phyloP scores from a whole-genome alignment of 805 yeast species.

The Candida michaelii region DNA sequence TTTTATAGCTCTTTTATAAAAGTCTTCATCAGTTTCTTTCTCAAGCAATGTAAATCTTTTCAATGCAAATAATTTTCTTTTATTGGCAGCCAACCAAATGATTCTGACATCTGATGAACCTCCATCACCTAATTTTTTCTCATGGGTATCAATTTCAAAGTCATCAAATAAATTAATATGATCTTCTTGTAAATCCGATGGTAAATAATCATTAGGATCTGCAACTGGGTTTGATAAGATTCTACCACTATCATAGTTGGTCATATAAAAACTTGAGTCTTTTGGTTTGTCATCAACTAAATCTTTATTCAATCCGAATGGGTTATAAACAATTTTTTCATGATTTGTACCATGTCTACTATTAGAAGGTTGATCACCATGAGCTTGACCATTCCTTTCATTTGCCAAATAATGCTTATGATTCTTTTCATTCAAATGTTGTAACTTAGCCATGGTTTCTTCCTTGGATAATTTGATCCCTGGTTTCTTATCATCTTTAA shows the following conservation, averaged over 20 bases:
- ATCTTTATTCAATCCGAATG: constrained; percentile 54
- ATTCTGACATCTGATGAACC: constrained; percentile 66
- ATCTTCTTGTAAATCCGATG: constrained; percentile 50
- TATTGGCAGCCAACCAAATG: constrained; percentile 35
- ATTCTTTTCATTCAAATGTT: constrained; percentile 30
- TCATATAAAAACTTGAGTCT: constrained; percentile 27
- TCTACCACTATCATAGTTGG: constrained; percentile 44
- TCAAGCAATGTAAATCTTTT: constrained; percentile 61
- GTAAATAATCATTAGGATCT: constrained; percentile 65
- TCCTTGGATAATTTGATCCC: constrained; percentile 25
- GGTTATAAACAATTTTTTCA: constrained; percentile 59
- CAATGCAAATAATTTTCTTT: constrained; percentile 56
- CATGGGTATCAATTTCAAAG: constrained; percentile 45
- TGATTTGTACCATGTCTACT: constrained; percentile 16
- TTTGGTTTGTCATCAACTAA: constrained; percentile 25
- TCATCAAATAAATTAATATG: constrained; percentile 52
- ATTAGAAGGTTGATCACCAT: not conserved
- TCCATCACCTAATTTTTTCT: constrained; percentile 64
- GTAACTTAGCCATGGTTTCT: constrained; percentile 40
- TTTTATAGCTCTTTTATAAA: constrained; percentile 61
- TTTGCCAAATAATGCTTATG: constrained; percentile 12
- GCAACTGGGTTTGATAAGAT: constrained; percentile 61
- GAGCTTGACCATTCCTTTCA: constrained; percentile 5
- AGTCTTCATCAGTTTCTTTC: constrained; percentile 62
- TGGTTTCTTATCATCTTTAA: constrained; percentile 7